A percentile compares a stretch with the other conserved stretches of the same genome.
phyloP scores from a whole-genome alignment of 2,329 filamentous ascomycete genomes.

The Cladosporium sphaerospermum region DNA sequence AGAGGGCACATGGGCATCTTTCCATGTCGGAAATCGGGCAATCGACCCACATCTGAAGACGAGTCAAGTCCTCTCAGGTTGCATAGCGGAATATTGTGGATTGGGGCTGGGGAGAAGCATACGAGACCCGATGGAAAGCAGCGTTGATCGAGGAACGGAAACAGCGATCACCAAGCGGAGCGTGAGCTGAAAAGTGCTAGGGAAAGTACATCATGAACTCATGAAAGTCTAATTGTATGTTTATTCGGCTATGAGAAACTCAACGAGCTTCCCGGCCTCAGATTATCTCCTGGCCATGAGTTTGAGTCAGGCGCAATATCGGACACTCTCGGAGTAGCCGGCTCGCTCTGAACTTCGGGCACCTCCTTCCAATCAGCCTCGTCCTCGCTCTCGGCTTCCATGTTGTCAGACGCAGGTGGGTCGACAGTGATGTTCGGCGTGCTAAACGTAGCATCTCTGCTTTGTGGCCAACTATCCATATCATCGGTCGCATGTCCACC shows the following conservation, averaged over 20 bases:
- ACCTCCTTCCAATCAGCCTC: slow-evolving; percentile 12
- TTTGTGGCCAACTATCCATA: slow-evolving; percentile 23
- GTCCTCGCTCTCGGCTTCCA: slow-evolving; percentile 16
- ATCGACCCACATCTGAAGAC: no score
- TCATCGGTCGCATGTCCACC: slow-evolving; percentile 8
- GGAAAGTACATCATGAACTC: no score
- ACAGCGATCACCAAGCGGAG: no score
- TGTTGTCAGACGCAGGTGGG: slow-evolving; percentile 13
- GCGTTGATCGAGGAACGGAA: no score
- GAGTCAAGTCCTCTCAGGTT: no score
- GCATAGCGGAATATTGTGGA: no score
- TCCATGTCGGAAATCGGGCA: background rate
- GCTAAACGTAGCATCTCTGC: slow-evolving; percentile 6
- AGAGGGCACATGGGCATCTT: background rate
- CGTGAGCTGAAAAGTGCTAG: no score
- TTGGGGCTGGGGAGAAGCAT: no score
- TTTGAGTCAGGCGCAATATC: slow-evolving; percentile 23
- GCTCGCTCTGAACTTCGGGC: slow-evolving; percentile 35
- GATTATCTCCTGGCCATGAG: background rate
- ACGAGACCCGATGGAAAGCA: no score
- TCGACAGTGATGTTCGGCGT: slow-evolving; percentile 8
- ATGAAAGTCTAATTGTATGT: no score
- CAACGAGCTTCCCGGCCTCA: slow-evolving; percentile 2
- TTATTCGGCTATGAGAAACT: background rate
- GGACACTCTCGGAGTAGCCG: slow-evolving; percentile 38